phyloP scores from a whole-genome alignment of 176 grass and related monocot species.

The Phoenix dactylifera region DNA sequence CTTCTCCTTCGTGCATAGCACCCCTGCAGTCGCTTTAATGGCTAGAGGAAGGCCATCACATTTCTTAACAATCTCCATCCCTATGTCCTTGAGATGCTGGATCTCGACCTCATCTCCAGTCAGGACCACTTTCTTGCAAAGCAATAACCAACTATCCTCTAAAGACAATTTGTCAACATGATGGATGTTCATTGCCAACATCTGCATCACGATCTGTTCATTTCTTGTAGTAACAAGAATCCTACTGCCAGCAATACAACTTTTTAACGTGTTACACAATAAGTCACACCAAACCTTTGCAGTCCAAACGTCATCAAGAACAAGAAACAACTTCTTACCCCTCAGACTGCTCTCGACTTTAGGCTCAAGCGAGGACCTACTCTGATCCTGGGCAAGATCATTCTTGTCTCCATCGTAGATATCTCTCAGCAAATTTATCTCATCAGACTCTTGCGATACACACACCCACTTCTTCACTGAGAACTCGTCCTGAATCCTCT shows the following conservation, averaged over 20 bases:
- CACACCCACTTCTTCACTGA: no score
- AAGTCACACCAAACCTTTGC: conserved; percentile 10
- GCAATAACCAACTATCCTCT: conserved; percentile 26
- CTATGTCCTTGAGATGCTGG: conserved; percentile 6
- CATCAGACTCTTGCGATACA: no score
- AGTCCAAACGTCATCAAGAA: conserved; percentile 31
- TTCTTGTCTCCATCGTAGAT: background rate
- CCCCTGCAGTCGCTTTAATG: conserved; percentile 4
- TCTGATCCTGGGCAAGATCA: conserved; percentile 2
- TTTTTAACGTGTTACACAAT: conserved; percentile 7
- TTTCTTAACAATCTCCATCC: no score
- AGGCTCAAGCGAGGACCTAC: conserved; percentile 9
- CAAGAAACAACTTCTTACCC: conserved; percentile 21
- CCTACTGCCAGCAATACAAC: conserved; percentile 8
- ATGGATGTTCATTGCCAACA: conserved; percentile 18
- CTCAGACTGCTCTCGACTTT: conserved; percentile 1
- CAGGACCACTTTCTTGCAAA: conserved; percentile 26
- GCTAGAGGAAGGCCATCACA: no score
- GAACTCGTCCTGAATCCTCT: no score
- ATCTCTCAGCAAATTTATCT: conserved; percentile 11
- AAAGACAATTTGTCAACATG: conserved; percentile 12
- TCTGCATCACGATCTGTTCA: conserved; percentile 12
- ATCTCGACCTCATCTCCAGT: background rate
- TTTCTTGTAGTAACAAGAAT: conserved; percentile 33
- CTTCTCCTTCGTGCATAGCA: conserved; percentile 31